These are phyloP conservation scores for Sordariomycetes sp. DNA, from an alignment of 2,329 filamentous ascomycete species.

Conservation along the genomic window DNA sequence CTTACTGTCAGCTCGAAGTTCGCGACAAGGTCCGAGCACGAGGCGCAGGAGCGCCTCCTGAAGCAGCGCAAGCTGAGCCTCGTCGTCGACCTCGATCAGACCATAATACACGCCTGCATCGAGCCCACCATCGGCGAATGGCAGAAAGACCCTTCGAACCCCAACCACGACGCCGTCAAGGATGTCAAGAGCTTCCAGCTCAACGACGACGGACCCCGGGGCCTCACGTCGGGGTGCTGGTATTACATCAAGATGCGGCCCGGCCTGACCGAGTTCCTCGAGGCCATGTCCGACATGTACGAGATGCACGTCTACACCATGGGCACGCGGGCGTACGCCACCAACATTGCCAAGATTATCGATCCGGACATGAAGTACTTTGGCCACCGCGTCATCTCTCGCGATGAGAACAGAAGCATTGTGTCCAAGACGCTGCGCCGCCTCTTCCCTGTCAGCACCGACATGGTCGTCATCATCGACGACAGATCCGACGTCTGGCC, in stretches of 20 bases:
- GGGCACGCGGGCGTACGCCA: slow-evolving; percentile 93
- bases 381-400: slow-evolving; percentile 86
- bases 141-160: slow-evolving; percentile 77
- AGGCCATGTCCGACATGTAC: slow-evolving; percentile 66
- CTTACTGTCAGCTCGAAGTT: slow-evolving; percentile 76
- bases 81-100: slow-evolving; percentile 95
- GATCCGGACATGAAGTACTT: slow-evolving; percentile 85
- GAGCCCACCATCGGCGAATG: slow-evolving; percentile 94
- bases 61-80: slow-evolving; percentile 74
- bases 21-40: slow-evolving; percentile 70
- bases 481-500: slow-evolving; percentile 94
- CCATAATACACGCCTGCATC: slow-evolving; percentile 95
- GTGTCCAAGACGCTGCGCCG: slow-evolving; percentile 81
- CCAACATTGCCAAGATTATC: slow-evolving; percentile 83
- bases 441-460: slow-evolving; percentile 89
- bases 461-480: slow-evolving; percentile 99
- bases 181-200: slow-evolving; percentile 84
- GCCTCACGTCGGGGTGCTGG: slow-evolving; percentile 60
- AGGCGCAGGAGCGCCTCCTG: slow-evolving; percentile 72
- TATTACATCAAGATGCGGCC: slow-evolving; percentile 98
- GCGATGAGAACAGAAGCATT: slow-evolving; percentile 92
- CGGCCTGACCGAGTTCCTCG: slow-evolving; percentile 68
- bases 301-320: slow-evolving; percentile 98
- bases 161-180: slow-evolving; percentile 83
- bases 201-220: slow-evolving; percentile 66